These are phyloP conservation scores for Rhizopogon roseolus DNA, from an alignment of 768 basidiomycete species.

Conservation along the genomic window DNA sequence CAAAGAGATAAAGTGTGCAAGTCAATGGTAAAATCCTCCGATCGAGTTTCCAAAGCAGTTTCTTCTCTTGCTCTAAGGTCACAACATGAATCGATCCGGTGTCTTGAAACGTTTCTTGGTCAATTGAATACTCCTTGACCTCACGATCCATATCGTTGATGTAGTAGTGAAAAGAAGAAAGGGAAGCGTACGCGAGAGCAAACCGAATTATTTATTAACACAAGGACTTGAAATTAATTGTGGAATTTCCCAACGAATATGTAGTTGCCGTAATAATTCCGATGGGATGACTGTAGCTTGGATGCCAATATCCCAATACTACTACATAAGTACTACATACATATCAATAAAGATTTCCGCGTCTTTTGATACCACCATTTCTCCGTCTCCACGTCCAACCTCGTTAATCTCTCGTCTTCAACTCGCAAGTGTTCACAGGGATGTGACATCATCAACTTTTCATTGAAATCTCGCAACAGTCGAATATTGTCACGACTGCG, in stretches of 20 bases:
- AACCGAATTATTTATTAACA: background rate
- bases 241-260: too few relatives aligned
- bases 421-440: too few relatives aligned
- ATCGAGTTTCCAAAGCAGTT: conserved; percentile 56
- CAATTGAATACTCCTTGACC: background rate
- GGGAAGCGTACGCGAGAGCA: background rate
- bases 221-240: background rate
- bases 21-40: conserved; percentile 54
- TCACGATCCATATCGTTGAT: background rate
- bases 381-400: conserved; percentile 6
- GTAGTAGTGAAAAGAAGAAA: background rate
- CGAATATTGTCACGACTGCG: too few relatives aligned
- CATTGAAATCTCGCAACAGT: too few relatives aligned
- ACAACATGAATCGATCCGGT: background rate
- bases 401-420: conserved; percentile 1
- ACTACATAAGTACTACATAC: too few relatives aligned
- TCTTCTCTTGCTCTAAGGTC: conserved; percentile 32
- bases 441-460: too few relatives aligned
- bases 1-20: conserved; percentile 61
- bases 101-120: background rate
- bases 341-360: too few relatives aligned
- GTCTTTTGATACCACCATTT: conserved; percentile 1
- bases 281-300: too few relatives aligned
- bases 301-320: too few relatives aligned
- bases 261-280: too few relatives aligned